These are phyloP conservation scores for Fragaria ananassa DNA, from an alignment of 306 rosid genomes.

Conservation along the genomic window DNA sequence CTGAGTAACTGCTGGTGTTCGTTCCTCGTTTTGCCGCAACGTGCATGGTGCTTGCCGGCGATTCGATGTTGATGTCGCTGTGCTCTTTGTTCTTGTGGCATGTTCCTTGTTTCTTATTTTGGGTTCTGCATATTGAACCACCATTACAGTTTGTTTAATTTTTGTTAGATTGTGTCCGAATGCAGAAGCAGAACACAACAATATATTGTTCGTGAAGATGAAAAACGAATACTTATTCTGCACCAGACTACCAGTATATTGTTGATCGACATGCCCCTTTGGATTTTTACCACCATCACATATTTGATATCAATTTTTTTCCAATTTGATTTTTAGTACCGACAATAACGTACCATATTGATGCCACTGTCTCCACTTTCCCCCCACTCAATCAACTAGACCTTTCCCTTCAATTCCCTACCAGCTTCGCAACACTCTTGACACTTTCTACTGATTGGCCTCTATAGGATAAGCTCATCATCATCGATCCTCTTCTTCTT, in stretches of 20 bases:
- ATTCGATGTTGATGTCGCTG: not conserved
- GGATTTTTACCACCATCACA: not conserved
- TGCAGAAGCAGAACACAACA: not conserved
- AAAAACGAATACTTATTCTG: not conserved
- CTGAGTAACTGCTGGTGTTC: not conserved
- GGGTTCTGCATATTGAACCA: not conserved
- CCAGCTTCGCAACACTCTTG: slow-evolving; percentile 29
- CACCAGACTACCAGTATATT: not conserved
- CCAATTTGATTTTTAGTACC: slow-evolving; percentile 20
- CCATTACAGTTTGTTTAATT: not conserved
- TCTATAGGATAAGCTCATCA: slow-evolving; percentile 45
- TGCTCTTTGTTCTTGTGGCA: not conserved
- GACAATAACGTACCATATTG: slow-evolving; percentile 29
- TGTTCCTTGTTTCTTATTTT: not conserved
- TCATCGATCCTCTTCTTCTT: slow-evolving; percentile 7
- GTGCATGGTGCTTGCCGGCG: not conserved
- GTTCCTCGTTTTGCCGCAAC: not conserved
- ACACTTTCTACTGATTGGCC: slow-evolving; percentile 27
- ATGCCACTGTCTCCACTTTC: slow-evolving; percentile 48
- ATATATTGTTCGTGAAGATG: not conserved
- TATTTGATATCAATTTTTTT: not conserved
- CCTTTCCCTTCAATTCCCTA: slow-evolving; percentile 29
- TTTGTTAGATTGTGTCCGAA: not conserved
- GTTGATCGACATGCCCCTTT: not conserved
- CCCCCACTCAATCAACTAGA: slow-evolving; percentile 36